phyloP scores from a whole-genome alignment of 352 stramenopile species.

The Peronospora farinosa region DNA sequence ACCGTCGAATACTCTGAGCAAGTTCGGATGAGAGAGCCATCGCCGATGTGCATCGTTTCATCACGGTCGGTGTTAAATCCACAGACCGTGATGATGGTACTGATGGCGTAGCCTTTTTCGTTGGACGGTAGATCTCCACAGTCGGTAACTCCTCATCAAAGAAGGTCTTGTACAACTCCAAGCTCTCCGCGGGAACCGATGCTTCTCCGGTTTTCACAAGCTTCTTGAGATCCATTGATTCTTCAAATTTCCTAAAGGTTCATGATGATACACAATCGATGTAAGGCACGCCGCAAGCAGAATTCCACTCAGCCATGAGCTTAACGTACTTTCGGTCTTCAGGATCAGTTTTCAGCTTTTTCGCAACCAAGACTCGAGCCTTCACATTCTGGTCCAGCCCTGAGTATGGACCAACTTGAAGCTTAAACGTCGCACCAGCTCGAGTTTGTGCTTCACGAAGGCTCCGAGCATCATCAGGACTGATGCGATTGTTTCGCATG shows the following conservation, averaged over 20 bases:
- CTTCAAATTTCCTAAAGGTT: conserved; percentile 52
- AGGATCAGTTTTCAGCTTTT: conserved; percentile 63
- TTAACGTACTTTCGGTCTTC: conserved; percentile 52
- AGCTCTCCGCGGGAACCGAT: conserved; percentile 53
- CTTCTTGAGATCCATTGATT: conserved; percentile 63
- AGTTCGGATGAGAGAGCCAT: conserved; percentile 26
- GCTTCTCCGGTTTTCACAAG: conserved; percentile 43
- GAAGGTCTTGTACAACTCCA: conserved; percentile 80
- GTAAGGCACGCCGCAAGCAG: neutral
- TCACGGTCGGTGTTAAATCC: conserved; percentile 21
- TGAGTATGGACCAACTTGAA: conserved; percentile 64
- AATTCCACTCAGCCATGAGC: neutral
- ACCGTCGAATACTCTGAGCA: conserved; percentile 23
- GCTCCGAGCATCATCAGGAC: conserved; percentile 49
- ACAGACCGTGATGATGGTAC: neutral
- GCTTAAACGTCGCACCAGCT: conserved; percentile 71
- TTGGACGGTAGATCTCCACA: conserved; percentile 41
- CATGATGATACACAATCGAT: neutral
- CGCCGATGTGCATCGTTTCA: conserved; percentile 22
- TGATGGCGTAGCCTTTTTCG: conserved; percentile 2
- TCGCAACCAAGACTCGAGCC: conserved; percentile 67
- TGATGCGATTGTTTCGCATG: conserved; percentile 70
- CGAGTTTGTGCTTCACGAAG: conserved; percentile 64
- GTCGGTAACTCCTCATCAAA: conserved; percentile 64
- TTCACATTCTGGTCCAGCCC: conserved; percentile 81